These are phyloP conservation scores for Condylostoma magnum DNA, from an alignment of 169 alveolate species.

Conservation along the genomic window DNA sequence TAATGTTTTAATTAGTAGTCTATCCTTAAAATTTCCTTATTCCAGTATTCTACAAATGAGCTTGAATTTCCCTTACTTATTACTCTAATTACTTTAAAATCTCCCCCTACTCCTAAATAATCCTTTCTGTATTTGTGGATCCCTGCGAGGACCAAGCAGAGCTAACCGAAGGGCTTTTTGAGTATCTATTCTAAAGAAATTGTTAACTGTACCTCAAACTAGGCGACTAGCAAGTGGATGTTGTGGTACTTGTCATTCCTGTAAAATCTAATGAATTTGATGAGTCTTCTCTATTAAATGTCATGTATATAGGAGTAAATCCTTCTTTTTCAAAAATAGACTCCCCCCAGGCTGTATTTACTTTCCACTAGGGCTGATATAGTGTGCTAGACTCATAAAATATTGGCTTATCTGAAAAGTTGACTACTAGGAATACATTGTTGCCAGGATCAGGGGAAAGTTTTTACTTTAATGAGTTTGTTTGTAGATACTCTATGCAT, in stretches of 20 bases:
- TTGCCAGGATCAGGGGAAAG: conserved; percentile 25
- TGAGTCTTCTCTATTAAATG: too few species aligned
- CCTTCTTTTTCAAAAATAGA: too few species aligned
- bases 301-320: too few species aligned
- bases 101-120: conserved; percentile 7
- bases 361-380: conserved; percentile 2
- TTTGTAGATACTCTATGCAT: conserved; percentile 15
- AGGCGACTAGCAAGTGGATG: too few species aligned
- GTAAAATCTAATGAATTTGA: too few species aligned
- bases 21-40: background rate
- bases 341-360: too few species aligned
- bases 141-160: too few species aligned
- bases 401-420: conserved; percentile 10
- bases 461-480: conserved; percentile 12
- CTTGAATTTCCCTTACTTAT: conserved; percentile 22
- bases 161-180: too few species aligned
- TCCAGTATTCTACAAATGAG: background rate
- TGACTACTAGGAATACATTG: conserved; percentile 5
- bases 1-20: background rate
- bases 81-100: conserved; percentile 16
- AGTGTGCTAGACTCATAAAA: background rate
- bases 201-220: too few species aligned
- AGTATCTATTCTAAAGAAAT: too few species aligned
- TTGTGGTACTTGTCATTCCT: too few species aligned
- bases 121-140: conserved; percentile 24